phyloP scores from a whole-genome alignment of 192 early-diverging fungal species.

The Phlyctochytrium bullatum region DNA sequence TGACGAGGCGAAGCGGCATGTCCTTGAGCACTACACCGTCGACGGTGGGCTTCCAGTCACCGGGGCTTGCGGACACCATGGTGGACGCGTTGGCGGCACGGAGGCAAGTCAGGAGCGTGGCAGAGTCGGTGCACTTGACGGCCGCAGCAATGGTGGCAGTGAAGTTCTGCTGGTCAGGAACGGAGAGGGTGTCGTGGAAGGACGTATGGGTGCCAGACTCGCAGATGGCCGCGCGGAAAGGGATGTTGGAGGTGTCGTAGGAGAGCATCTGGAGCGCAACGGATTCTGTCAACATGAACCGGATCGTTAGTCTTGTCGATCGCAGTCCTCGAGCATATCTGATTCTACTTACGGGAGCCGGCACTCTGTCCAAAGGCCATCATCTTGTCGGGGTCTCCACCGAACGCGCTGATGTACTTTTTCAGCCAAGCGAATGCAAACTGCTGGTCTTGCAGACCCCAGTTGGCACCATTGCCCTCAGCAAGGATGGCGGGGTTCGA shows the following conservation, averaged over 20 bases:
- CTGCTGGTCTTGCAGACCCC: constrained; percentile 55
- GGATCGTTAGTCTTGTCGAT: too few species aligned
- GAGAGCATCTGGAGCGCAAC: background rate
- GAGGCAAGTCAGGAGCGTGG: background rate
- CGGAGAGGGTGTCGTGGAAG: background rate
- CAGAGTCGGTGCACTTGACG: background rate
- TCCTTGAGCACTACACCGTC: background rate
- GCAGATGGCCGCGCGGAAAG: background rate
- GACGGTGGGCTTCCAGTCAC: background rate
- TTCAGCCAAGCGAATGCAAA: constrained; percentile 55
- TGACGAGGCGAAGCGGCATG: background rate
- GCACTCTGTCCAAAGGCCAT: constrained; percentile 54
- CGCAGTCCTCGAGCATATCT: background rate
- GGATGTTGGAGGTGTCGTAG: background rate
- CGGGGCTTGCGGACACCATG: background rate
- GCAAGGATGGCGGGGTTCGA: constrained; percentile 19
- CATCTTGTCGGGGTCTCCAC: constrained; percentile 52
- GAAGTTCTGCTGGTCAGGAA: background rate
- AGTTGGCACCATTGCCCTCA: constrained; percentile 26
- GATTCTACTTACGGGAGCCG: constrained; percentile 29
- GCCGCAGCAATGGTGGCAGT: constrained; percentile 2
- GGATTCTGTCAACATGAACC: background rate
- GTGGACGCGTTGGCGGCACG: background rate
- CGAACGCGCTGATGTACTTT: constrained; percentile 54
- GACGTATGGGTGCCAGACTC: background rate